Percentiles rank a stretch among this genome's conserved stretches.
phyloP scores from a whole-genome alignment of 495 filamentous ascomycete species.

The Talaromyces wortmannii region DNA sequence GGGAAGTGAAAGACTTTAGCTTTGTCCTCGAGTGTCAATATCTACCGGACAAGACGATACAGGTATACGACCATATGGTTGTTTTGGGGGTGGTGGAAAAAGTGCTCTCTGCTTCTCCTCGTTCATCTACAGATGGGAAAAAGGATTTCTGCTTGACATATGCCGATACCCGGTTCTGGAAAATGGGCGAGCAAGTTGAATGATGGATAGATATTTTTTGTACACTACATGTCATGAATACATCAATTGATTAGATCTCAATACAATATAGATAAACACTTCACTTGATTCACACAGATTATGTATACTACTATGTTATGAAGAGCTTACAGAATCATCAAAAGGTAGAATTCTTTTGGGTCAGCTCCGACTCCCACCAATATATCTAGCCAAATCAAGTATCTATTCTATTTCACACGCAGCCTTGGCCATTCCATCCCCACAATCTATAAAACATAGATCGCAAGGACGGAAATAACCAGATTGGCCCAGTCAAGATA shows the following conservation, averaged over 20 bases:
- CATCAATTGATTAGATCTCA: neutral
- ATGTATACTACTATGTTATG: too few relatives aligned
- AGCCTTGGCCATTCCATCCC: neutral
- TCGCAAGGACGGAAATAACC: neutral
- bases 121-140: neutral
- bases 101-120: constrained; percentile 2
- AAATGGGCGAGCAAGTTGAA: constrained; percentile 27
- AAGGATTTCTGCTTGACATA: constrained; percentile 33
- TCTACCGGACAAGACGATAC: constrained; percentile 22
- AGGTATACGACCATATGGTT: constrained; percentile 38
- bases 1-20: constrained; percentile 18
- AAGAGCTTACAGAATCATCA: neutral
- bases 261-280: neutral
- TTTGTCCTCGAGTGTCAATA: constrained; percentile 36
- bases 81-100: constrained; percentile 29
- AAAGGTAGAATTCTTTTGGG: neutral
- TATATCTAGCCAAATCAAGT: neutral
- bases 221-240: neutral
- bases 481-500: neutral
- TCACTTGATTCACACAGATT: too few relatives aligned
- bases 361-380: neutral
- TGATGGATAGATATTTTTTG: constrained; percentile 1
- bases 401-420: neutral
- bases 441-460: neutral
- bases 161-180: constrained; percentile 39